phyloP scores from a whole-genome alignment of 2,329 filamentous ascomycete species.

The Penicillium griseofulvum region DNA sequence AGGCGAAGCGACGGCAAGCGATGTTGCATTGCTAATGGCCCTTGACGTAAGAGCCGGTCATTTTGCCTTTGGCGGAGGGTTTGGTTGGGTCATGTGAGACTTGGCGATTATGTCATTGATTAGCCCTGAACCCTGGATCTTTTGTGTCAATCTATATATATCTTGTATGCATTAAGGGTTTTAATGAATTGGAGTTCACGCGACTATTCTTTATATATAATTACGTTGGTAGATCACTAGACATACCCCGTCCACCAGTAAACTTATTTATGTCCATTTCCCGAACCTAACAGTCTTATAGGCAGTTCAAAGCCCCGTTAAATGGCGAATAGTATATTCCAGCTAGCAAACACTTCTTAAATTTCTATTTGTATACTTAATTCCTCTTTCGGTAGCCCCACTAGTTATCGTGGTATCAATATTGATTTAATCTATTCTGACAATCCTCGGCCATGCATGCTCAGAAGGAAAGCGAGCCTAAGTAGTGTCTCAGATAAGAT shows the following conservation, averaged over 20 bases:
- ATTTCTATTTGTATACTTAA: not conserved
- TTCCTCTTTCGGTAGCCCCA: not conserved
- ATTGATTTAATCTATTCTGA: not conserved
- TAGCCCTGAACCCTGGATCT: too few species aligned
- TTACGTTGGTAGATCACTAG: not conserved
- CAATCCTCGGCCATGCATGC: not conserved
- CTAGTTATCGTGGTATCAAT: not conserved
- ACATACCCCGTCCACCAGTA: not conserved
- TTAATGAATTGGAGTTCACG: not conserved
- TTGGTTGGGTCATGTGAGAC: constrained; percentile 10
- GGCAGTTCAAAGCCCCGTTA: too few species aligned
- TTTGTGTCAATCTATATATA: not conserved
- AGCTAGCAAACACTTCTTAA: not conserved
- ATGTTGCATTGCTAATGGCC: constrained; percentile 5
- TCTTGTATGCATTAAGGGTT: not conserved
- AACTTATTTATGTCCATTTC: not conserved
- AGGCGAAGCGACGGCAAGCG: constrained; percentile 37
- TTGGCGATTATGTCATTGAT: constrained; percentile 8
- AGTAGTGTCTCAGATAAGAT: not conserved
- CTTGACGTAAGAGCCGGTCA: constrained; percentile 15
- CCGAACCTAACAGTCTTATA: not conserved
- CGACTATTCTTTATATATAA: not conserved
- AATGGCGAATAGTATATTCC: not conserved
- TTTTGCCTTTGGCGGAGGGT: constrained; percentile 6
- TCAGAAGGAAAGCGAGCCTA: not conserved